Evolutionary conservation across 2,329 filamentous ascomycete genomes (phyloP).

Genomic region (Aspergillus uvarum): DNA sequence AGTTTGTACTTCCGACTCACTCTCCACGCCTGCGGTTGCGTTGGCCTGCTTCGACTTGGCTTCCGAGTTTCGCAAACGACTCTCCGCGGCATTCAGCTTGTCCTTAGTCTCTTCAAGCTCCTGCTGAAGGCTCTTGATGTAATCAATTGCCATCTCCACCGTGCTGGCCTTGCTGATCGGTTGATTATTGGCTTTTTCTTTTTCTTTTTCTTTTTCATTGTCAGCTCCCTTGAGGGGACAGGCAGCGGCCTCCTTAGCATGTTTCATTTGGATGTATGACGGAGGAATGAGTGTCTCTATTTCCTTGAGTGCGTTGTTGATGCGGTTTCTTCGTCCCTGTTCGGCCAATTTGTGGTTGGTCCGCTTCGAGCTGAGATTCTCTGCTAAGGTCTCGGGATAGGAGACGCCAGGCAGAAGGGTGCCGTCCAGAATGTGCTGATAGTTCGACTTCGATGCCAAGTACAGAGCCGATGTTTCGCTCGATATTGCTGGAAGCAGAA

Average conservation of each 20-base stretch:
- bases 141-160: constrained; percentile 94
- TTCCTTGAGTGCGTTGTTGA: constrained; percentile 89
- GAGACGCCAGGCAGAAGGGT: constrained; percentile 85
- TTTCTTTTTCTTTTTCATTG: constrained; percentile 55
- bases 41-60: not conserved
- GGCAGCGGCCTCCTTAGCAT: constrained; percentile 38
- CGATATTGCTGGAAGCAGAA: constrained; percentile 42
- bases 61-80: constrained; percentile 48
- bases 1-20: not conserved
- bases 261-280: constrained; percentile 44
- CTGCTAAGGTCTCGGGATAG: constrained; percentile 87
- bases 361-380: constrained; percentile 91
- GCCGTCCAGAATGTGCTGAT: constrained; percentile 94
- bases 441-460: constrained; percentile 92
- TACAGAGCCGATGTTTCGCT: constrained; percentile 68
- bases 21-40: not conserved
- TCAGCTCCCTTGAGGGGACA: constrained; percentile 43
- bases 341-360: constrained; percentile 98
- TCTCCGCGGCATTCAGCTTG: constrained; percentile 65
- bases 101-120: constrained; percentile 67
- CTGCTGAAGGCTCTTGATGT: constrained; percentile 80
- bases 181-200: constrained; percentile 50
- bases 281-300: constrained; percentile 82
- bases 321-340: constrained; percentile 90
- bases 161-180: constrained; percentile 92